phyloP scores from a whole-genome alignment of 345 rosid genomes.

The Cardamine resedifolia region DNA sequence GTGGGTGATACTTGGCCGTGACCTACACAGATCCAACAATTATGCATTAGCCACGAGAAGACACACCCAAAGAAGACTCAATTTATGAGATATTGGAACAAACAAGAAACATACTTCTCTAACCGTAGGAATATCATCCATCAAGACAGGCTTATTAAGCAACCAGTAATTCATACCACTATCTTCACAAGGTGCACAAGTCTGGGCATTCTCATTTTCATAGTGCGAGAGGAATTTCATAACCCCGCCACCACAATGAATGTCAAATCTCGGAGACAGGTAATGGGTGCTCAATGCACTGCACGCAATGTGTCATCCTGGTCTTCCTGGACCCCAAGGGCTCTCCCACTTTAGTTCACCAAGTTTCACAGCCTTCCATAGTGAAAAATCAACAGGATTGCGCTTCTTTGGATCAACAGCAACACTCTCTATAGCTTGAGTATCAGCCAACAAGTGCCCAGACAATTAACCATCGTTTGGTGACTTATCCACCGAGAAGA shows the following conservation, averaged over 20 bases:
- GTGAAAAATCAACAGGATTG: too few relatives aligned
- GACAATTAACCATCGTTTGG: too few relatives aligned
- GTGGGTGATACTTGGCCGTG: constrained; percentile 59
- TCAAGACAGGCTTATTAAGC: too few relatives aligned
- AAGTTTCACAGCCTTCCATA: constrained; percentile 56
- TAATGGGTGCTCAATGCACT: neutral
- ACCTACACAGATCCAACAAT: constrained; percentile 42
- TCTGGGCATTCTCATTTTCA: constrained; percentile 84
- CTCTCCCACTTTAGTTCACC: constrained; percentile 88
- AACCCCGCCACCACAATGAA: constrained; percentile 81
- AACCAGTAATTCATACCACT: constrained; percentile 53
- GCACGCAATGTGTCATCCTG: constrained; percentile 92
- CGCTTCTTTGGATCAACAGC: too few relatives aligned
- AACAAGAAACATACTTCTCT: constrained; percentile 33
- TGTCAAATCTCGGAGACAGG: constrained; percentile 56
- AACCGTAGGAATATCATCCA: too few relatives aligned
- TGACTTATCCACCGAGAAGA: too few relatives aligned
- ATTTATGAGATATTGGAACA: neutral
- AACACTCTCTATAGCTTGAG: too few relatives aligned
- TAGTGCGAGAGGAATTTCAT: constrained; percentile 73
- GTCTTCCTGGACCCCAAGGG: constrained; percentile 37
- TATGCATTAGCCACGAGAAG: neutral
- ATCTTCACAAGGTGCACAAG: constrained; percentile 55
- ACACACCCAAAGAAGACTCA: neutral
- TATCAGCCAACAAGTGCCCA: too few relatives aligned